Base-by-base conservation (phyloP, 1,284 basidiomycete genomes). In the Phellopilus nigrolimitatus region DNA sequence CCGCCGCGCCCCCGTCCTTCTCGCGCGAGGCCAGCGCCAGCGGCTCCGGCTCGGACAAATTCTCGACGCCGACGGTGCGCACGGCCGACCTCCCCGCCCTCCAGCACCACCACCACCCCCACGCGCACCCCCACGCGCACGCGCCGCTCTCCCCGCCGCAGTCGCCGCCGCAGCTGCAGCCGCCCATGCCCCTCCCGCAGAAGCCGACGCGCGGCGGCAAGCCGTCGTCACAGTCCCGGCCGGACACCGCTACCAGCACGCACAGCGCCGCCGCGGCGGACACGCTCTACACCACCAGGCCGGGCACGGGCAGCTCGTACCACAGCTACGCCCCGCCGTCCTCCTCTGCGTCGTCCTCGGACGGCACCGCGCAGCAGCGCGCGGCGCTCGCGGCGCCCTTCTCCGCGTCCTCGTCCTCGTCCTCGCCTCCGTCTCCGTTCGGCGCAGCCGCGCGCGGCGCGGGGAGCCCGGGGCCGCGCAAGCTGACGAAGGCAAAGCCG, bases 321-420 rank as follows among this genome's bases (percentile, higher is more conserved):
- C n/a, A n/a, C n/a, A n/a, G n/a, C n/a, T n/a, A n/a, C n/a, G n/a
- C n/a, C n/a, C n/a, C n/a, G n/a, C 50, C 50, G n/a, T 44, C 50
- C 15, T 52, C 50, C 9, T 52, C 50, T 27, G 50, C 50, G 17
- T 52, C 50, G n/a, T 52, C 50, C n/a, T 40, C 44, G 21, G 50
- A 52, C 30, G 43, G 36, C 9, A 9, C 24, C 3, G 24, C 24
- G 30, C 19, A 33, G 30, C 43, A 44, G n/a, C n/a, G n/a, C n/a
- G n/a, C n/a, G n/a, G n/a, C n/a, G n/a, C n/a, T n/a, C n/a, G n/a
- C n/a, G n/a, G n/a, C n/a, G n/a, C n/a, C n/a, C n/a, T n/a, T n/a
- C n/a, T n/a, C n/a, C n/a, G n/a, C n/a, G n/a, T n/a, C n/a, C n/a
- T n/a, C n/a, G n/a, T n/a, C n/a, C 21, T 51, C 49, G 27, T 22